phyloP scores from a whole-genome alignment of 208 protist species.

The Porcisia hertigi region DNA sequence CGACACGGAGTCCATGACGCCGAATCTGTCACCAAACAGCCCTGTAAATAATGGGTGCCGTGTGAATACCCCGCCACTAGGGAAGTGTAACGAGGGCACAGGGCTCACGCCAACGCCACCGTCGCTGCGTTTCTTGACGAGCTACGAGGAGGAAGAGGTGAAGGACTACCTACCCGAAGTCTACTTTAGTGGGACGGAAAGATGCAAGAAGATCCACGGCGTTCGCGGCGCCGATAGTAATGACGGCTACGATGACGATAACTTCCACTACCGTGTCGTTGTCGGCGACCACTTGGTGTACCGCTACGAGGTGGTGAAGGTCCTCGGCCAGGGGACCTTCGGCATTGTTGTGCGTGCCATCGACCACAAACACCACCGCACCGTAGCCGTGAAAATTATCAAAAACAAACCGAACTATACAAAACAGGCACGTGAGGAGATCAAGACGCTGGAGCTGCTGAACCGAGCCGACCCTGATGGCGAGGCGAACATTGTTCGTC shows the following conservation, averaged over 20 bases:
- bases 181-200: slow-evolving; percentile 64
- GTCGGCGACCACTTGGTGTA: slow-evolving; percentile 94
- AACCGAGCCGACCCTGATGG: slow-evolving; percentile 61
- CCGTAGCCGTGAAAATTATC: slow-evolving; percentile 90
- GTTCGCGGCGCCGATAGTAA: slow-evolving; percentile 51
- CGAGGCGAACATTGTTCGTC: slow-evolving; percentile 65
- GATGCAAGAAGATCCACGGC: slow-evolving; percentile 60
- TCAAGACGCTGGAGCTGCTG: slow-evolving; percentile 73
- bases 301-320: slow-evolving; percentile 84
- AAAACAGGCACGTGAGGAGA: slow-evolving; percentile 84
- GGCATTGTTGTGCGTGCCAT: slow-evolving; percentile 84
- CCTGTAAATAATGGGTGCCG: slow-evolving; percentile 20
- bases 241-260: slow-evolving; percentile 94
- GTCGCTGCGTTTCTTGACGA: slow-evolving; percentile 42
- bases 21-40: neutral
- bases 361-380: slow-evolving; percentile 58
- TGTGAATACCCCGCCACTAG: slow-evolving; percentile 25
- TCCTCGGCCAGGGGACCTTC: slow-evolving; percentile 89
- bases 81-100: slow-evolving; percentile 7
- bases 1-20: slow-evolving; percentile 9
- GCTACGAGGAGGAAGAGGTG: slow-evolving; percentile 77
- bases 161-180: slow-evolving; percentile 58
- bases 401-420: slow-evolving; percentile 81
- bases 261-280: slow-evolving; percentile 91
- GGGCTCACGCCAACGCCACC: slow-evolving; percentile 26